Base-by-base conservation (phyloP, 129 eudicot genomes). In the Solidago caesia region DNA sequence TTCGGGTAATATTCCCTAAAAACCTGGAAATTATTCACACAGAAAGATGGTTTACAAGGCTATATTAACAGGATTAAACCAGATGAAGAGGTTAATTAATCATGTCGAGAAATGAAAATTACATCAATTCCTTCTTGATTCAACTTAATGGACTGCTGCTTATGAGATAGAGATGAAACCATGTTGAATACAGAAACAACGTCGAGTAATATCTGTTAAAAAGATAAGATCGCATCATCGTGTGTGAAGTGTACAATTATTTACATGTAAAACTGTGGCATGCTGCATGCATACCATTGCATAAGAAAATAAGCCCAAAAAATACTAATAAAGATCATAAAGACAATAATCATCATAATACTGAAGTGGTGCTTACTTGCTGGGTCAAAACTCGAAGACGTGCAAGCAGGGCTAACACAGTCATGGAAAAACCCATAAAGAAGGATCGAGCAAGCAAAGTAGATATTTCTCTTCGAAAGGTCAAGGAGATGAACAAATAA, bases 381-480 rank as follows among this genome's bases (percentile, higher is more conserved):
- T 94, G 97, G 86, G 90, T 83, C 85, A 94, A 78, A 71, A 85
- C 88, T 83, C 97, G 84, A 44, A 93, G 74, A 27, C 98, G 96
- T 49, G 89, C 92, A 77, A 93, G 92, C 84, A 93, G 71, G 68
- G 96, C 90, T 74, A 84, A 71, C 53, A 82, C 44, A n/a, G 92
- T 80, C 59, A 85, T 66, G 25, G 88, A 90, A 72, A 93, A 90
- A 26, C 91, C 88, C 91, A 83, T 84, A 71, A 93, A 93, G 79
- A 90, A 90, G 25, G 97, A 88, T 42, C 84, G 92, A 78, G 96
- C 96, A 77, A 93, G 92, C 79, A 93, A 81, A 61, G 75, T 84
- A 33, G 98, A 88, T 81, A 90, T 80, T 80, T 90, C 91, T 33
- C 98, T 93, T 71, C 56, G 53, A 58, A 72, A 68, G 42, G 92